phyloP scores from a whole-genome alignment of 768 basidiomycete genomes.

The Suillus spraguei region DNA sequence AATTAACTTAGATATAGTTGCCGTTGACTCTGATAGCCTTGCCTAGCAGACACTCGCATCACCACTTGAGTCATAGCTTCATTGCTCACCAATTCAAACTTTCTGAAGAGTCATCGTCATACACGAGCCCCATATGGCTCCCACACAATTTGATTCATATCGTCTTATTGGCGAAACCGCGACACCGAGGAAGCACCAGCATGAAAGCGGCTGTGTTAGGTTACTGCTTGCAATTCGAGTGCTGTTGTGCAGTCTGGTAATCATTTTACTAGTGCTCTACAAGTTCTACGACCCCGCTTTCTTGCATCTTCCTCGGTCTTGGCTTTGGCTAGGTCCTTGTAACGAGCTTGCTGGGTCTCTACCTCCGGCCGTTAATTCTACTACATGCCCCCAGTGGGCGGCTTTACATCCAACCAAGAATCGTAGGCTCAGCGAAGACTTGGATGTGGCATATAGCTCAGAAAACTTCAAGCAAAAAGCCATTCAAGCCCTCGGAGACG shows the following conservation, averaged over 20 bases:
- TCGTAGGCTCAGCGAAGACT: slow-evolving; percentile 26
- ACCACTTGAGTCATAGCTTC: neutral
- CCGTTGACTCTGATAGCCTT: neutral
- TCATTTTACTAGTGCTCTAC: slow-evolving; percentile 3
- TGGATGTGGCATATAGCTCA: slow-evolving; percentile 32
- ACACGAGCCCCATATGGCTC: neutral
- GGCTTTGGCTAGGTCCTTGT: neutral
- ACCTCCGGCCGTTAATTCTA: slow-evolving; percentile 11
- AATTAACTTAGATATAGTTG: neutral
- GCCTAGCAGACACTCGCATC: too few species aligned
- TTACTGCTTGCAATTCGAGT: neutral
- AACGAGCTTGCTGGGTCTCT: neutral
- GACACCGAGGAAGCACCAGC: neutral
- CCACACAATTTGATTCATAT: neutral
- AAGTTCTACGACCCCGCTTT: neutral
- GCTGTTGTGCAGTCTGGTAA: neutral
- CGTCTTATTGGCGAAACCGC: neutral
- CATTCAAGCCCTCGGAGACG: slow-evolving; percentile 34
- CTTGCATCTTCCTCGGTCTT: neutral
- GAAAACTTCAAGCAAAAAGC: slow-evolving; percentile 35
- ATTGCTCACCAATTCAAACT: neutral
- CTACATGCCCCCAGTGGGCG: slow-evolving; percentile 34
- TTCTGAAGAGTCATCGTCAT: neutral
- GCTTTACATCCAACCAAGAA: slow-evolving; percentile 31
- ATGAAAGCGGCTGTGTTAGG: neutral